Evolutionary conservation across 23 red algal species (phyloP), one percentile per base, ranked within the genome.

Genomic region (Gracilaria vermiculophylla): DNA sequence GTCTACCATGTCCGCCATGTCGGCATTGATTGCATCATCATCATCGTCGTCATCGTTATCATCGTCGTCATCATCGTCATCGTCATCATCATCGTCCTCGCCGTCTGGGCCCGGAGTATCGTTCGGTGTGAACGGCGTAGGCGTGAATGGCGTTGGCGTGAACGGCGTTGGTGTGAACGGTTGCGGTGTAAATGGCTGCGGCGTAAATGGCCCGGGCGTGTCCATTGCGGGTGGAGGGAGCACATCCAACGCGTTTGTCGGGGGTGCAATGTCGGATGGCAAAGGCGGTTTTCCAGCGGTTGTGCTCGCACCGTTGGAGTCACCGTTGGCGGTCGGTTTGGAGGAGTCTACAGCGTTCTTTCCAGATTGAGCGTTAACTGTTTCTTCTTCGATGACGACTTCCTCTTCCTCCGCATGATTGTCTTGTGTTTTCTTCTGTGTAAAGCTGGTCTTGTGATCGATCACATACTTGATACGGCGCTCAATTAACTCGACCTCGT

Each of bases 391-490:
- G 41, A 76, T 77, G 23, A 84, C 79, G 44, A 76, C 69, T 47
- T 85, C 90, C 52, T 85, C 90, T 37, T 85, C 69, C 50, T 62
- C 79, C 17, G 72, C 16, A n/a, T 24, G 66, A 28, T 53, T 60
- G 35, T 60, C 55, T 49, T 66, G 48, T 13, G 66, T 69, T 45
- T 78, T 93, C 72, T 89, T 89, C 61, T 92, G 57, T 44, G 79
- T 74, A 73, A 97, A 85, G 25, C 66, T 92, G 41, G 87, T 77
- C 70, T 94, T 93, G 44, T 91, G 57, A 65, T 99, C 97, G 47
- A 95, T 77, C 32, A 90, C 97, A 24, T 87, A 88, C 82, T 99
- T 99, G 81, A 99, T 87, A 36, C 79, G 76, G 19, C 67, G 60
- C 82, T 99, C 97, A 44, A 93, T 82, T 32, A 62, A 34, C 45